Conservation (phyloP, 176 grass and related monocot species). For the Musa acuminata region DNA sequence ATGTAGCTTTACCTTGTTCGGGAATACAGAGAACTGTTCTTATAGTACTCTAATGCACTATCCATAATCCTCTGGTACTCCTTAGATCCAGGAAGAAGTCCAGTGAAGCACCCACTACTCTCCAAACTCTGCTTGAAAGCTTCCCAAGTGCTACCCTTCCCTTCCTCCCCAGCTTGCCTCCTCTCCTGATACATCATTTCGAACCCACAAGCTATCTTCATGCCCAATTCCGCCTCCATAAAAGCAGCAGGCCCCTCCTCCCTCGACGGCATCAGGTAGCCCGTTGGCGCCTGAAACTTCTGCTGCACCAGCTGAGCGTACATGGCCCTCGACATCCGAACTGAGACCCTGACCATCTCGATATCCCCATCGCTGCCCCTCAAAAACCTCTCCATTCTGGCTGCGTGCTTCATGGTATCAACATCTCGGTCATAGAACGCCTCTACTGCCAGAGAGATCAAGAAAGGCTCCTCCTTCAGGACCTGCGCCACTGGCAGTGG, state of each 20-base stretch:
- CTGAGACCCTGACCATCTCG: constrained; percentile 63
- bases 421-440: constrained; percentile 89
- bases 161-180: constrained; percentile 40
- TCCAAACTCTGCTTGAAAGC: constrained; percentile 72
- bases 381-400: constrained; percentile 75
- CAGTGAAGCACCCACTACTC: constrained; percentile 61
- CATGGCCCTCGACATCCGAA: constrained; percentile 74
- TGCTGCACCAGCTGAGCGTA: constrained; percentile 90
- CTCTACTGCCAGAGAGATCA: constrained; percentile 60
- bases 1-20: constrained; percentile 39
- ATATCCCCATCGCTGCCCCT: constrained; percentile 36
- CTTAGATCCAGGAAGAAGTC: constrained; percentile 70
- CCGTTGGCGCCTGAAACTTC: constrained; percentile 73
- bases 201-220: constrained; percentile 91
- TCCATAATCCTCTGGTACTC: constrained; percentile 77
- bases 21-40: constrained; percentile 50
- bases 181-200: constrained; percentile 99
- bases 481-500: constrained; percentile 65
- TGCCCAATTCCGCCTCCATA: constrained; percentile 70
- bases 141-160: constrained; percentile 74
- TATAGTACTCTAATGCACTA: constrained; percentile 67
- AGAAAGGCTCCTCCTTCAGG: constrained; percentile 69
- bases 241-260: constrained; percentile 51
- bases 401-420: constrained; percentile 87
- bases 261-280: constrained; percentile 65